A percentile compares a stretch with the other conserved stretches of the same genome.
phyloP scores from a whole-genome alignment of 768 basidiomycete genomes.

The Mrakia blollopis region DNA sequence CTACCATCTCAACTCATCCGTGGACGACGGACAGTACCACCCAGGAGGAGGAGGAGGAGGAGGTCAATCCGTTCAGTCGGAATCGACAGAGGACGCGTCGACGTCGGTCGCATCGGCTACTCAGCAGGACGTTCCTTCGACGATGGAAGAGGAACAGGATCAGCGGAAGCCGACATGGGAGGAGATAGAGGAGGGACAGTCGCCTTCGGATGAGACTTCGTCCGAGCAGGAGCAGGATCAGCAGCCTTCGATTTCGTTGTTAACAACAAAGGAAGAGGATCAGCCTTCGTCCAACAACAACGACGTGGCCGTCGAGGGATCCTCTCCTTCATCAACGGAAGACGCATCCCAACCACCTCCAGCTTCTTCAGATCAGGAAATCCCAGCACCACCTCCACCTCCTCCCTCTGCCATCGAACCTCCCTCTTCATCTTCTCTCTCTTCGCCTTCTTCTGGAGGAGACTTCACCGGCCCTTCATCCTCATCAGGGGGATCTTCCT shows the following conservation, averaged over 20 bases:
- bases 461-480: not conserved
- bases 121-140: no score
- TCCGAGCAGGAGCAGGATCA: not conserved
- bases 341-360: not conserved
- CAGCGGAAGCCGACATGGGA: no score
- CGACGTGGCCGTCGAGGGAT: not conserved
- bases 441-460: not conserved
- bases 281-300: not conserved
- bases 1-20: not conserved
- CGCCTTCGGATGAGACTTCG: no score
- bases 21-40: slow-evolving; percentile 25
- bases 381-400: not conserved
- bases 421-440: not conserved
- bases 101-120: slow-evolving; percentile 25
- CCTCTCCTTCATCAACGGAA: not conserved
- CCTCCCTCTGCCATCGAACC: not conserved
- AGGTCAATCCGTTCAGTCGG: not conserved
- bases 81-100: not conserved
- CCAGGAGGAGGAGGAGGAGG: not conserved
- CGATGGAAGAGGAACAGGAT: no score
- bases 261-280: not conserved
- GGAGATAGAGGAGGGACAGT: no score
- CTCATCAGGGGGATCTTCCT: not conserved
- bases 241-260: not conserved
- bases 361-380: not conserved